Conservation (phyloP, 306 rosid genomes). For the Vigna trinervia region DNA sequence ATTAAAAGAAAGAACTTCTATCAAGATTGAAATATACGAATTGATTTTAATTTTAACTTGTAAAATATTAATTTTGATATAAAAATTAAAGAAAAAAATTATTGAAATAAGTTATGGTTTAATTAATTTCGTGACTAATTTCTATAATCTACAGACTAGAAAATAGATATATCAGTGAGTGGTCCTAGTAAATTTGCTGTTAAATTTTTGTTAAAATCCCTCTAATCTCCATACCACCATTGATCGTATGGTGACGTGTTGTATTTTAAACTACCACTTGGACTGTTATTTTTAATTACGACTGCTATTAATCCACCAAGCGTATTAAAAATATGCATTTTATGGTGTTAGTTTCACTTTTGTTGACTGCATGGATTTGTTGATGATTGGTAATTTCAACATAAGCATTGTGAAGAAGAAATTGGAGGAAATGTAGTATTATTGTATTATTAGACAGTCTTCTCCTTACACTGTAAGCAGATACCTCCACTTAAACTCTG, state of each 20-base stretch:
- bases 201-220: background rate
- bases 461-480: conserved; percentile 8
- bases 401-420: background rate
- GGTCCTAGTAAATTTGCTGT: background rate
- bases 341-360: conserved; percentile 7
- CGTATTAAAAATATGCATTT: background rate
- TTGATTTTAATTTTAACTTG: too few species aligned
- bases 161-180: background rate
- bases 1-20: too few species aligned
- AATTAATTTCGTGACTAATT: background rate
- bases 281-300: background rate
- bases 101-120: background rate
- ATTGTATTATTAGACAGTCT: conserved; percentile 6
- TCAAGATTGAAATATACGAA: too few species aligned
- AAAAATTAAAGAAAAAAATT: background rate
- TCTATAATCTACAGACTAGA: background rate
- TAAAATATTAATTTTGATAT: too few species aligned
- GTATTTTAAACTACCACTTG: background rate
- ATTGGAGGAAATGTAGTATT: conserved; percentile 2
- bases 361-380: conserved; percentile 28
- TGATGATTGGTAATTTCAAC: background rate
- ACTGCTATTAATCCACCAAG: conserved; percentile 3
- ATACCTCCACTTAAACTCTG: conserved; percentile 6
- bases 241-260: background rate
- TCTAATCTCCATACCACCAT: background rate